Evolutionary conservation across 2,329 filamentous ascomycete genomes (phyloP), one percentile per base, ranked within the genome.

Genomic region (Penicillium psychrosexuale): DNA sequence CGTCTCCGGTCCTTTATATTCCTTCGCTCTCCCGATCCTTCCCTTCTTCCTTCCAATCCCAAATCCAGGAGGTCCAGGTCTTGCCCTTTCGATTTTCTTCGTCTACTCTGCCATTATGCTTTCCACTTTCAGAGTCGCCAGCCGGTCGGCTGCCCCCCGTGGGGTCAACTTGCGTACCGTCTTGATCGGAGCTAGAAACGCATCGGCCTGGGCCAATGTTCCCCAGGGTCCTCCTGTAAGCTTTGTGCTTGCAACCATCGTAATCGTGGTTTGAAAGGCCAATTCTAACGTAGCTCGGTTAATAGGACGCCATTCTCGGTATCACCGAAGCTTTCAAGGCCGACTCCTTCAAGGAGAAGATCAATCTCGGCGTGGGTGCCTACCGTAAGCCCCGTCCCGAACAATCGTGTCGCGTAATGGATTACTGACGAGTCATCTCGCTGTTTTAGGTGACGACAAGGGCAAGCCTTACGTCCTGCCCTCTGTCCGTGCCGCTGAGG

Each of bases 241-340:
- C 84, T 60, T 24, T 24, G 37, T 42, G 33, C 46, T 43, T 54
- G 47, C 33, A 11, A 45, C 33, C 34, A 22, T 12, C 7, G 4
- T 6, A 38, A 39, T 37, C 31, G 28, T 37, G 33, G 19, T 15
- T 34, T 45, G 19, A 36, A 43, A 44, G 54, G 45, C 47, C 50
- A 56, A 59, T 66, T 55, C 66, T 72, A 55, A 68, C 58, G 34
- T 54, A 62, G 62, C 60, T 49, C 37, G 53, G 46, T 45, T 51
- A 40, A 24, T 67, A 73, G 70, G 73, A 75, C 67, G 77, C 77
- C 30, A 79, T 79, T 63, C 71, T 79, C 58, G 78, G 78, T 70
- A 78, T 99, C 79, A 97, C 94, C 61, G 94, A 99, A 81, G 94
- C 94, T 59, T 99, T 94, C 89, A 99, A 97, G 84, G 92, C 92